Evolutionary conservation across 2,329 filamentous ascomycete species (phyloP), one percentile per base, ranked within the genome.

Genomic region (Botrytis fragariae): DNA sequence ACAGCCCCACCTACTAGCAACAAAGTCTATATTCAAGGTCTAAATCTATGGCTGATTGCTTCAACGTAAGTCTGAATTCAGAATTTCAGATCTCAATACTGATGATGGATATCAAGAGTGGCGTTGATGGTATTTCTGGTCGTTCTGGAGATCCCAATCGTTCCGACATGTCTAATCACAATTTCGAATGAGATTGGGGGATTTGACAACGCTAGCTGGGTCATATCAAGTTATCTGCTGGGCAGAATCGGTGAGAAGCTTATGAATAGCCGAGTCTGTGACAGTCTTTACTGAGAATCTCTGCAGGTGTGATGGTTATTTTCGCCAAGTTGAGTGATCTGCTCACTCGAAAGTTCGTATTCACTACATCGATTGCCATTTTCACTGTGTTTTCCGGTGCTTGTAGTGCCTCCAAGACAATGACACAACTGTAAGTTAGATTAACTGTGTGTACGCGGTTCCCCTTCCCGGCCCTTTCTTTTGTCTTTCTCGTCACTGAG

Each of bases 311-410:
- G 18, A 39, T 63, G 32, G 37, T 63, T 44, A 63, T 63, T 39
- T 42, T 9, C 37, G 67, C 67, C 51, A 69, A 69, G 20, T 69
- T 60, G 29, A 60, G 51, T 32, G 51, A 69, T 42, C 10, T 69
- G 32, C 39, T 69, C 35, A 39, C n/a, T 16, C 25, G 51, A 25
- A 69, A 69, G 44, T 22, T 7, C 8, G 22, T 59, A 42, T 59
- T 69, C 22, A 29, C 37, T 6, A 42, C 37, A 32, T 39, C 67
- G 22, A n/a, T 69, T 57, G 67, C 18, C 29, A 35, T 60, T 3
- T 69, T 69, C 37, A n/a, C 29, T 37, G 32, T 42, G 14, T 60
- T 69, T 51, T 69, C 51, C 4, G 37, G 22, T 25, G 10, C 37
- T 35, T 69, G 67, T 59, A 22, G 48, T 69, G 48, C 67, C n/a